These are phyloP conservation scores for Globisporangium radiosum DNA, from an alignment of 352 stramenopile species.

Conservation along the genomic window DNA sequence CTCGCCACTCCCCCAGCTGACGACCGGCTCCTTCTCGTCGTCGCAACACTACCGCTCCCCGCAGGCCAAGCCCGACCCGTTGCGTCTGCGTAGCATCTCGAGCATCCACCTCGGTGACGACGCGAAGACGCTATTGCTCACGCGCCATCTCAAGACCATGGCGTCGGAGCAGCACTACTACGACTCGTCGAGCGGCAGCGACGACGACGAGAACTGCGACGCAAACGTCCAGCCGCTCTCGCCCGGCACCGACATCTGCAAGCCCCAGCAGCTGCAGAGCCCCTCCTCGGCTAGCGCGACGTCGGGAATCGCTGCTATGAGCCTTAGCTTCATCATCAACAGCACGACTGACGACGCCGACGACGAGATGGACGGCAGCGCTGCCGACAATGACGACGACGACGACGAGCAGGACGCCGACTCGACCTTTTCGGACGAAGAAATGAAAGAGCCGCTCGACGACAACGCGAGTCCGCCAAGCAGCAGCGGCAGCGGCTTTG, in stretches of 20 bases:
- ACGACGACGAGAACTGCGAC: slow-evolving; percentile 25
- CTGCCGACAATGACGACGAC: slow-evolving; percentile 9
- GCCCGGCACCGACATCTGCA: slow-evolving; percentile 1
- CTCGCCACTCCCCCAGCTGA: slow-evolving; percentile 19
- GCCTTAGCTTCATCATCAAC: slow-evolving; percentile 81
- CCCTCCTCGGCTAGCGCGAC: slow-evolving; percentile 24
- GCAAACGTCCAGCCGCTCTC: slow-evolving; percentile 8
- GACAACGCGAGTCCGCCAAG: slow-evolving; percentile 15
- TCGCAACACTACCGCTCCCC: slow-evolving; percentile 28
- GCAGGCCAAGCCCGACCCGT: slow-evolving; percentile 13
- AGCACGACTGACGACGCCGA: slow-evolving; percentile 15
- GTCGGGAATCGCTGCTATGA: slow-evolving; percentile 68
- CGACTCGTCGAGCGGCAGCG: slow-evolving; percentile 8
- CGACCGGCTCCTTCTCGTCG: slow-evolving; percentile 30
- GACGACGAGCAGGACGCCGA: slow-evolving; percentile 19
- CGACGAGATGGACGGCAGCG: slow-evolving; percentile 19
- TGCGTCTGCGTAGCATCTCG: slow-evolving; percentile 16
- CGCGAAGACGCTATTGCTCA: slow-evolving; percentile 27
- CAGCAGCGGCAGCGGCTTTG: slow-evolving; percentile 25
- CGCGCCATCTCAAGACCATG: slow-evolving; percentile 36
- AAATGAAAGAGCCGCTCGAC: slow-evolving; percentile 26
- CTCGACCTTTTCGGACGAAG: slow-evolving; percentile 32
- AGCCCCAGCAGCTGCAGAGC: slow-evolving; percentile 8
- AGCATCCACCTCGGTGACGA: slow-evolving; percentile 33
- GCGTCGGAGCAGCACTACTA: slow-evolving; percentile 15